phyloP scores from a whole-genome alignment of 1,139 yeast genomes.

The Candida tetrigidarum region DNA sequence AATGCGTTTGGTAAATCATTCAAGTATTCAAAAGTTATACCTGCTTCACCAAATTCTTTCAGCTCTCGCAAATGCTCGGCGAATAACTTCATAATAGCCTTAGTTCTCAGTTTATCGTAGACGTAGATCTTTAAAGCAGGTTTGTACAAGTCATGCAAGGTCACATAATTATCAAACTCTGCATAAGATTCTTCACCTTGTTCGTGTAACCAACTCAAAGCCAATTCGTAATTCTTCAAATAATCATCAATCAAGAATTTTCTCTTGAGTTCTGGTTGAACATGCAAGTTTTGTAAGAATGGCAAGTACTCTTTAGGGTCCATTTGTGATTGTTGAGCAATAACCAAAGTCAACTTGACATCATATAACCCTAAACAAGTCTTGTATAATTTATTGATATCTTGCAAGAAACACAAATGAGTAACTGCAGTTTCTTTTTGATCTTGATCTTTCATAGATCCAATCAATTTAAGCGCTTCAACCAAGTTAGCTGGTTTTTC shows the following conservation, averaged over 20 bases:
- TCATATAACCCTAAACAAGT: constrained; percentile 85
- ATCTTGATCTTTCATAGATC: constrained; percentile 47
- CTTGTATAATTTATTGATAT: constrained; percentile 79
- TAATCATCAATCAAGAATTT: constrained; percentile 81
- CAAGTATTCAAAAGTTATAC: constrained; percentile 73
- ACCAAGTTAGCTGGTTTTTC: constrained; percentile 84
- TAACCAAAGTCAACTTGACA: constrained; percentile 73
- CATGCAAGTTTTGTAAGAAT: constrained; percentile 79
- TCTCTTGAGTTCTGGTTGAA: constrained; percentile 66
- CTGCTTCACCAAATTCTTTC: constrained; percentile 73
- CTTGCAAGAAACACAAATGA: constrained; percentile 90
- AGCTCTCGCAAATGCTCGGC: constrained; percentile 63
- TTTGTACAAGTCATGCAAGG: constrained; percentile 73
- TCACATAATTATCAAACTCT: constrained; percentile 73
- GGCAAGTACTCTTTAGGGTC: constrained; percentile 98
- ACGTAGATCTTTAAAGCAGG: constrained; percentile 67
- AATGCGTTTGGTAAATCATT: constrained; percentile 62
- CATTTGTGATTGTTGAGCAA: constrained; percentile 96
- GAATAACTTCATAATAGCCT: constrained; percentile 58
- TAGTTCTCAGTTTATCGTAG: constrained; percentile 59
- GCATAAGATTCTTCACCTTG: constrained; percentile 50
- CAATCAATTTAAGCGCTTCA: constrained; percentile 71
- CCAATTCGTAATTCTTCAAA: constrained; percentile 68
- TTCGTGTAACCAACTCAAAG: constrained; percentile 66
- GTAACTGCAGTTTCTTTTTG: constrained; percentile 68